Evolutionary conservation across 106 monocot species (phyloP), one percentile per base, ranked within the genome.

Genomic region (Dendrobium huoshanense): DNA sequence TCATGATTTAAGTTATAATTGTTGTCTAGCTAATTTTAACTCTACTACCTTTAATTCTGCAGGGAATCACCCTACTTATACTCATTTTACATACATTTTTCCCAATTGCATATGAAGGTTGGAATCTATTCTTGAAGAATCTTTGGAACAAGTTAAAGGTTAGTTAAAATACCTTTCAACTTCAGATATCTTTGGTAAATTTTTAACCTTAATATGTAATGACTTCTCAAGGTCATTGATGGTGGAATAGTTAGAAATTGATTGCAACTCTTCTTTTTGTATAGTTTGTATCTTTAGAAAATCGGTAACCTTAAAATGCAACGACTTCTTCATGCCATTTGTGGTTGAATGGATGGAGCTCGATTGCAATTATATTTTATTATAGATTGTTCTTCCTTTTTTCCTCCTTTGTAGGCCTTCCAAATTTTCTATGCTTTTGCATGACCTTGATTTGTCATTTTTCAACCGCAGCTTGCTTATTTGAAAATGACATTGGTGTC

Each of bases 31-130:
- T 76, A 76, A 49, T 76, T n/a, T 49, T 49, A 76, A 76, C 9
- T 76, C 48, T 76, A n/a, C 74, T 74, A n/a, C 3, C 37, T 51
- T 7, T 44, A 76, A 47, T 80, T 31, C 4, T 89, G 65, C 92
- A 98, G 97, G 94, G 86, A 54, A 78, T 93, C 67, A 92, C 92
- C 74, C 80, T 92, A 40, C 54, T 83, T 13, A 85, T 98, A 81
- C 98, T 98, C 51, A 41, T 86, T 48, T 37, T 91, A 9, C 84
- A 98, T 86, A 88, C 87, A 61, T 85, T 98, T 72, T 88, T 87
- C 37, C 95, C 95, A 61, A 77, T 98, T 82, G 72, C 92, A 55
- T 98, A 91, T 86, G 98, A 98, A 88, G 98, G 98, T 68, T 82
- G 51, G 45, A 64, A 68, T 41, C 76, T 95, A 37, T 98, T 81